Conservation (phyloP, 768 basidiomycete species). For the Lepiota brunneoincarnata region DNA sequence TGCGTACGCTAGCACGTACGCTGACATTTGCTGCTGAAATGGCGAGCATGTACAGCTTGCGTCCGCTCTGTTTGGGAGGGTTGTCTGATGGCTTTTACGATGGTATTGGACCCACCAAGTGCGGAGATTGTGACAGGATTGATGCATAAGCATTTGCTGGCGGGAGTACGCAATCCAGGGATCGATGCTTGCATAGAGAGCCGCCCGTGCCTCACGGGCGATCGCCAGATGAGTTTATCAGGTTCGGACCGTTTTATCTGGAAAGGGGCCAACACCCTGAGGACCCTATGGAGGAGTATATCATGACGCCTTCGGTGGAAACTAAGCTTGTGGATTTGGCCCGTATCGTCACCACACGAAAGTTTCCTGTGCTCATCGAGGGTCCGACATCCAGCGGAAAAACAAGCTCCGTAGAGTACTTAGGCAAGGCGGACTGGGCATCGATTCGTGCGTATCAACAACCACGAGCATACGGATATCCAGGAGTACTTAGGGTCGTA, state of each 20-base stretch:
- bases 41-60: conserved; percentile 70
- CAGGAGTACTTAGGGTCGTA: conserved; percentile 99
- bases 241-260: conserved; percentile 91
- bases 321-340: conserved; percentile 93
- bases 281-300: conserved; percentile 74
- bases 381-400: conserved; percentile 98
- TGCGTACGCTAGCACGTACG: conserved; percentile 91
- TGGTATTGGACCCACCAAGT: conserved; percentile 81
- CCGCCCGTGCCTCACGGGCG: conserved; percentile 49
- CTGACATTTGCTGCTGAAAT: conserved; percentile 88
- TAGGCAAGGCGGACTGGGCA: conserved; percentile 92
- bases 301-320: conserved; percentile 94
- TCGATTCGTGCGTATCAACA: conserved; percentile 96
- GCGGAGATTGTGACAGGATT: conserved; percentile 61
- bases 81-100: conserved; percentile 96
- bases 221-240: conserved; percentile 58
- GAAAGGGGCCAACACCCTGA: conserved; percentile 69
- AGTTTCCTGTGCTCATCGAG: conserved; percentile 95
- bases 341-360: conserved; percentile 81
- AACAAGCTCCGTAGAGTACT: conserved; percentile 94
- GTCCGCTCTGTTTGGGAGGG: conserved; percentile 94
- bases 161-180: conserved; percentile 76
- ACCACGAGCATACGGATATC: conserved; percentile 99
- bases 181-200: conserved; percentile 70
- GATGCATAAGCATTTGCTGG: conserved; percentile 75